phyloP scores from a whole-genome alignment of 805 yeast species.

The Candida namnaoensis region DNA sequence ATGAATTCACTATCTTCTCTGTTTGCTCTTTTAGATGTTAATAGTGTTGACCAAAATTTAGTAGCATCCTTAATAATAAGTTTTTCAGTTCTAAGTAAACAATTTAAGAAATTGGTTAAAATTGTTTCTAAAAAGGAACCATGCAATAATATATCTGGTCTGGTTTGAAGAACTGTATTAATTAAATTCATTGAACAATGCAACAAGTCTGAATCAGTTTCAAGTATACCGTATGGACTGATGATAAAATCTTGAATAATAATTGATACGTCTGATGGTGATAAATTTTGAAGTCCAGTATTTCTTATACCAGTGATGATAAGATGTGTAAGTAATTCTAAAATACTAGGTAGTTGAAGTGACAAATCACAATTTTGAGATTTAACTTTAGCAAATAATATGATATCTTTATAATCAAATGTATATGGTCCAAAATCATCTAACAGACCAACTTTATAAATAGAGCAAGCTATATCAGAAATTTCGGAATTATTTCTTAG shows the following conservation, averaged over 20 bases:
- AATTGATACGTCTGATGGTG: slow-evolving; percentile 6
- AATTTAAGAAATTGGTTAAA: slow-evolving; percentile 18
- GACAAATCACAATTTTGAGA: slow-evolving; percentile 1
- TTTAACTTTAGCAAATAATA: slow-evolving; percentile 30
- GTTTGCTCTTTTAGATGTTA: slow-evolving; percentile 37
- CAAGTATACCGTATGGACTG: slow-evolving; percentile 17
- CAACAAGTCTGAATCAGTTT: slow-evolving; percentile 50
- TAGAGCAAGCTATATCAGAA: slow-evolving; percentile 54
- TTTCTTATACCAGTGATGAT: slow-evolving; percentile 10
- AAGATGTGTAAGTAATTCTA: slow-evolving; percentile 12
- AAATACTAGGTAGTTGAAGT: slow-evolving; percentile 2
- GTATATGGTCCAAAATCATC: slow-evolving; percentile 68
- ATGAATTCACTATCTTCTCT: slow-evolving; percentile 29
- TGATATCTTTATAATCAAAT: slow-evolving; percentile 30
- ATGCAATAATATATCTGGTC: slow-evolving; percentile 39
- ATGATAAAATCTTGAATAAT: slow-evolving; percentile 12
- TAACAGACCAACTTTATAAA: slow-evolving; percentile 55
- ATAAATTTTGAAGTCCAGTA: slow-evolving; percentile 2
- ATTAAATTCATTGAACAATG: slow-evolving; percentile 45
- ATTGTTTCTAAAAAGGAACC: slow-evolving; percentile 9
- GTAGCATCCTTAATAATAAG: slow-evolving; percentile 39
- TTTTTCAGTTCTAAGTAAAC: slow-evolving; percentile 32
- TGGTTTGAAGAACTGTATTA: slow-evolving; percentile 36
- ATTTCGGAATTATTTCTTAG: slow-evolving; percentile 36
- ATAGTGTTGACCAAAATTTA: slow-evolving; percentile 43